A percentile compares a stretch with the other conserved stretches of the same genome.
Evolutionary conservation across 352 stramenopile species (phyloP).

Genomic region (Paralagenidium karlingii): DNA sequence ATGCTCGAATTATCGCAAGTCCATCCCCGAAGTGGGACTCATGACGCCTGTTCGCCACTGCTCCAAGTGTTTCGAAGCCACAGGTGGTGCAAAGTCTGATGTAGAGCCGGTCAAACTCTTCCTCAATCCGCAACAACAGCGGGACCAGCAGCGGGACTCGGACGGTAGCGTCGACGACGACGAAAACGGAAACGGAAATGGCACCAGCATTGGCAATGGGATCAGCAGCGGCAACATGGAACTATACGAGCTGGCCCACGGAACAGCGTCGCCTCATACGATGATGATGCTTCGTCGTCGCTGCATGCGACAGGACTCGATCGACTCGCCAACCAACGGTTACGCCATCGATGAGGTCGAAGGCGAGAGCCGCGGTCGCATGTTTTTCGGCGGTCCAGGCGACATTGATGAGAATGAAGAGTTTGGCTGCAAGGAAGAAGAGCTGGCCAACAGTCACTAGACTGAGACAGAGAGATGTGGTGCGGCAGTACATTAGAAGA

Average conservation of each 20-base stretch:
- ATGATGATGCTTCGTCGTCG: slow-evolving; percentile 53
- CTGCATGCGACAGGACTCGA: slow-evolving; percentile 47
- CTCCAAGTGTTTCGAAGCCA: slow-evolving; percentile 51
- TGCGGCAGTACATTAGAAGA: no score
- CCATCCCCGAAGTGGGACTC: slow-evolving; percentile 69
- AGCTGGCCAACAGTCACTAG: no score
- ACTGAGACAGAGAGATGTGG: no score
- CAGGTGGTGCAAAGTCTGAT: slow-evolving; percentile 47
- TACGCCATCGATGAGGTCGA: slow-evolving; percentile 22
- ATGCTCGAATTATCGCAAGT: slow-evolving; percentile 64
- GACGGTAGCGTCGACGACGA: neutral
- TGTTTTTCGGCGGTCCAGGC: no score
- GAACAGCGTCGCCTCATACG: slow-evolving; percentile 55
- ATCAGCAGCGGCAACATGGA: slow-evolving; percentile 52
- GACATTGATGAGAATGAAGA: no score
- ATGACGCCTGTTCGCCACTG: slow-evolving; percentile 73
- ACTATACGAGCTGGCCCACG: slow-evolving; percentile 70
- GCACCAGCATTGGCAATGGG: no score
- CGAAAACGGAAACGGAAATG: neutral
- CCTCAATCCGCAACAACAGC: no score
- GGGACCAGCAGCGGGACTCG: neutral
- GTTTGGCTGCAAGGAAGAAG: no score
- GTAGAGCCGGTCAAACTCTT: slow-evolving; percentile 63
- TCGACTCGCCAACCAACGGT: slow-evolving; percentile 55
- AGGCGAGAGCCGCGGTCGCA: no score